Evolutionary conservation across 2,329 filamentous ascomycete genomes (phyloP).

Genomic region (Fusarium austroafricanum): DNA sequence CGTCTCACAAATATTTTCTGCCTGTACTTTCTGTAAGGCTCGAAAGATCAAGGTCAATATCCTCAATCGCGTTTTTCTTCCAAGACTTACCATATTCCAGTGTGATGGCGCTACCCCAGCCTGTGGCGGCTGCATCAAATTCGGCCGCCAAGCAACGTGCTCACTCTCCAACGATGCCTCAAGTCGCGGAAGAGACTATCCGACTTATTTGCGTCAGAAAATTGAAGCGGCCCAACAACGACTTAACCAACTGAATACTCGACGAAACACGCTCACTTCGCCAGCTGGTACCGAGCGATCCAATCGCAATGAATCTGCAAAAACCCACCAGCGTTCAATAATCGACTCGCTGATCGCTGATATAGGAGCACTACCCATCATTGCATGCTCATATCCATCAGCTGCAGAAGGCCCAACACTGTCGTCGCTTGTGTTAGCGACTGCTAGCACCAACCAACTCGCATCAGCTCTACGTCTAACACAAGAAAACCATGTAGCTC

Average conservation of each 20-base stretch:
- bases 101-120: slow-evolving; percentile 10
- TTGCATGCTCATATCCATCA: slow-evolving; percentile 6
- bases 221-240: neutral
- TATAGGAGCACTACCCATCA: slow-evolving; percentile 2
- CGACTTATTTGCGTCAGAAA: slow-evolving; percentile 1
- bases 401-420: neutral
- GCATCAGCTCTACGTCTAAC: neutral
- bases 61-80: accelerated
- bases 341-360: slow-evolving; percentile 18
- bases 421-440: slow-evolving; percentile 4
- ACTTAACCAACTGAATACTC: neutral
- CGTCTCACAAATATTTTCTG: slow-evolving; percentile 8
- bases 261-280: accelerated
- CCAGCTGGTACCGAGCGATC: neutral
- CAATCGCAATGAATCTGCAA: neutral
- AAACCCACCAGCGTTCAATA: slow-evolving; percentile 1
- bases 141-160: neutral
- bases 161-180: neutral
- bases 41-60: slow-evolving; percentile 7
- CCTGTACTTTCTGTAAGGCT: slow-evolving; percentile 13
- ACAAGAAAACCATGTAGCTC: neutral
- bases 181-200: slow-evolving; percentile 4
- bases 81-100: neutral
- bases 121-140: slow-evolving; percentile 4
- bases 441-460: slow-evolving; percentile 11